Percentiles rank a stretch among this genome's conserved stretches.
Conservation (phyloP, 2,329 filamentous ascomycete genomes). For the Pseudogymnoascus sp. region DNA sequence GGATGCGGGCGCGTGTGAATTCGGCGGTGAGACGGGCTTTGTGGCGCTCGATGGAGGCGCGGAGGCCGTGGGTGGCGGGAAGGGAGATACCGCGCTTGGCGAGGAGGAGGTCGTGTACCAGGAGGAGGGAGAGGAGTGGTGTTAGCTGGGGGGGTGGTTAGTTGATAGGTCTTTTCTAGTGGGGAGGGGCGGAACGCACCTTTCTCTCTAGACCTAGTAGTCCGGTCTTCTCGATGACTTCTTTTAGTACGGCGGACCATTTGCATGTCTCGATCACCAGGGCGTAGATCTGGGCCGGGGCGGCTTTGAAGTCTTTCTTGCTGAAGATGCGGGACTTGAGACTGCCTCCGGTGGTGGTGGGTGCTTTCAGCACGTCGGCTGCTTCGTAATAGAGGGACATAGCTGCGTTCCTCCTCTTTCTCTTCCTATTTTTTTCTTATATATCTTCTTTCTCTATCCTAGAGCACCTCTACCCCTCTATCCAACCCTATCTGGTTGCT, state of each 20-base stretch:
- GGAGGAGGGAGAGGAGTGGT: conserved; percentile 67
- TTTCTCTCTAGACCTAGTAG: conserved; percentile 75
- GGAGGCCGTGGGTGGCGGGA: conserved; percentile 68
- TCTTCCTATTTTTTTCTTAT: neutral
- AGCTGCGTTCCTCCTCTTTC: neutral
- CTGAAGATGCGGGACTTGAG: conserved; percentile 79
- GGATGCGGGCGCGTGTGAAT: conserved; percentile 69
- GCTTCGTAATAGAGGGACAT: conserved; percentile 98
- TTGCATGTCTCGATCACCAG: conserved; percentile 79
- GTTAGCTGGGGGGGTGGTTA: conserved; percentile 51
- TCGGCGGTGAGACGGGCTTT: conserved; percentile 74
- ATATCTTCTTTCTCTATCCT: neutral
- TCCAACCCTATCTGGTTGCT: neutral
- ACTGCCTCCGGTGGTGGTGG: conserved; percentile 63
- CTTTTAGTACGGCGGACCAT: conserved; percentile 79
- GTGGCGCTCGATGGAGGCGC: conserved; percentile 67
- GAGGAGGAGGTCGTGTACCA: conserved; percentile 79
- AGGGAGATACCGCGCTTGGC: conserved; percentile 76
- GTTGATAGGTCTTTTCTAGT: neutral
- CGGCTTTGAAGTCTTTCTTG: conserved; percentile 65
- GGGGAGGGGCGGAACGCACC: conserved; percentile 37
- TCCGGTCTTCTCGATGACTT: conserved; percentile 76
- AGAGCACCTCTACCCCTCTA: neutral
- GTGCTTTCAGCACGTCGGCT: conserved; percentile 59
- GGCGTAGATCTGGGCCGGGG: conserved; percentile 76